Evolutionary conservation across 1,139 yeast genomes (phyloP), one percentile per base, ranked within the genome.

Genomic region (Candida labiduridarum): DNA sequence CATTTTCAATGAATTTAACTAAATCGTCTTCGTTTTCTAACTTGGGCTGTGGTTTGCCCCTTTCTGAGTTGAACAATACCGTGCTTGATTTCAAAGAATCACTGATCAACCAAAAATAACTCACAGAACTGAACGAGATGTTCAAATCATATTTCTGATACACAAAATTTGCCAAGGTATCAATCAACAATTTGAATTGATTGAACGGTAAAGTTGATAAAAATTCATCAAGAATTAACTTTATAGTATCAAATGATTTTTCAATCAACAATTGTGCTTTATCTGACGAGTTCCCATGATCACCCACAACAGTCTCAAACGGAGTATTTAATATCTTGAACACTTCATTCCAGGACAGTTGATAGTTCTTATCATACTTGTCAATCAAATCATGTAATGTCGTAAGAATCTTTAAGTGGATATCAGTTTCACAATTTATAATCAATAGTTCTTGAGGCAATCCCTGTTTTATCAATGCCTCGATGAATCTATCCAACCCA

Each of bases 81-180:
- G 67, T 62, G 48, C 67, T 62, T 11, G 67, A 62, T 50, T 69
- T 82, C 45, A 89, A 70, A 50, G 86, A 83, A 62, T 92, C 98
- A 57, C 96, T 87, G 8, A 92, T 82, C 33, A 87, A 67, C 98
- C 98, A 94, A 62, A 90, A 92, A 59, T 90, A 89, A 59, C 97
- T 89, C 8, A 91, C 88, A 0, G 97, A 85, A 48, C 96, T 89
- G 63, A 92, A 91, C 0, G 97, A 89, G 34, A 90, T 88, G 63
- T 94, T 94, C 58, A 92, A 68, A 58, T 91, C 96, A 54, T 72
- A 76, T 2, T 67, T 68, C 60, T 94, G 98, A 11, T 76, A 68
- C 43, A 90, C 85, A 65, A 90, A 94, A 54, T 83, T 79, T 56
- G 78, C 80, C 41, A 92, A 73, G 1, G 92, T 84, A 56, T 89